These are phyloP conservation scores for Hypoxylon trugodes DNA, from an alignment of 495 filamentous ascomycete genomes.

Conservation along the genomic window DNA sequence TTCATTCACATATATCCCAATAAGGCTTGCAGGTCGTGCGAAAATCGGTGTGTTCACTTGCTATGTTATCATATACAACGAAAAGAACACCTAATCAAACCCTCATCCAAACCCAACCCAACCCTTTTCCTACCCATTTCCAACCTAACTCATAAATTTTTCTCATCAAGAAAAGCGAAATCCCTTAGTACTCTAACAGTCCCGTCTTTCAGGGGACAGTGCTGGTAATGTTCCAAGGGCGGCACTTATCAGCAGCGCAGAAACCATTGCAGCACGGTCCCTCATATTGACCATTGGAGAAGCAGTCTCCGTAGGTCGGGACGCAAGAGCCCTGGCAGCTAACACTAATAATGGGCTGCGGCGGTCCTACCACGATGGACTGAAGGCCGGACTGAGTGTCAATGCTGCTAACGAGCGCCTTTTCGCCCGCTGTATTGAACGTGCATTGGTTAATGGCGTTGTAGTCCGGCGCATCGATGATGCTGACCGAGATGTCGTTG, in stretches of 20 bases:
- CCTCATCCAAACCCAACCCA: too few relatives aligned
- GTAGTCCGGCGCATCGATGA: conserved; percentile 41
- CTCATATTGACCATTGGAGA: conserved; percentile 17
- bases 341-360: conserved; percentile 42
- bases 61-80: too few relatives aligned
- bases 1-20: too few relatives aligned
- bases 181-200: neutral
- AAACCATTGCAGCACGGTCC: conserved; percentile 33
- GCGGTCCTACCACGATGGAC: conserved; percentile 40
- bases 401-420: conserved; percentile 34
- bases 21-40: too few relatives aligned
- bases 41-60: too few relatives aligned
- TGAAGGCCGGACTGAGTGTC: conserved; percentile 33
- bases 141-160: too few relatives aligned
- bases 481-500: conserved; percentile 35
- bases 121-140: too few relatives aligned
- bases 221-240: conserved; percentile 25
- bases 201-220: neutral
- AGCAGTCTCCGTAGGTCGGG: conserved; percentile 23
- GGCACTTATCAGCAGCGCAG: conserved; percentile 27
- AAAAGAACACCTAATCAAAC: too few relatives aligned
- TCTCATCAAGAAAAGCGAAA: too few relatives aligned
- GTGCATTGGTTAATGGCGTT: conserved; percentile 34
- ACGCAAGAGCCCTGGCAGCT: conserved; percentile 33
- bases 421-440: conserved; percentile 35